Conservation (phyloP, 345 rosid species). For the Brassica carinata region DNA sequence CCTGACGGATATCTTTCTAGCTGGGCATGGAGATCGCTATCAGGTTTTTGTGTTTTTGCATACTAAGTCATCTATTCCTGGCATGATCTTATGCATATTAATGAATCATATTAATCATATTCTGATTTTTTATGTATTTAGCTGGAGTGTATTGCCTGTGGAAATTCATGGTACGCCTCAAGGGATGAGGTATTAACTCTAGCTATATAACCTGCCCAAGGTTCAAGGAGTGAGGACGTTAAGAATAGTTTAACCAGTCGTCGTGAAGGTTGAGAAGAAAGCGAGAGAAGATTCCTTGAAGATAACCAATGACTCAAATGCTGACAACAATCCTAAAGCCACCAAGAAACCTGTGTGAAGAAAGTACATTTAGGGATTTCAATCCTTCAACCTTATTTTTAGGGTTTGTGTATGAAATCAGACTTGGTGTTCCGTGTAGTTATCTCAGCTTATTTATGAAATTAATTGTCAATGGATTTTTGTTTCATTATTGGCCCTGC, state of each 20-base stretch:
- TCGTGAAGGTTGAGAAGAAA: conserved; percentile 53
- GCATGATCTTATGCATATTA: neutral
- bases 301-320: conserved; percentile 43
- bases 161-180: conserved; percentile 92
- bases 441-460: neutral
- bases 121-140: conserved; percentile 30
- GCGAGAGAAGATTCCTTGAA: conserved; percentile 43
- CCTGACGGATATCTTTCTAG: neutral
- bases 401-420: too few relatives aligned
- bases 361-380: neutral
- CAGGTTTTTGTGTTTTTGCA: neutral
- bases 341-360: conserved; percentile 43
- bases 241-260: conserved; percentile 46
- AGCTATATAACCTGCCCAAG: conserved; percentile 53
- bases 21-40: neutral
- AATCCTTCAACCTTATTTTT: neutral
- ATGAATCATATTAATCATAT: neutral
- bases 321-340: conserved; percentile 50
- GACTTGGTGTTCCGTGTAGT: neutral
- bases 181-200: conserved; percentile 76
- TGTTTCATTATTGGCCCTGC: neutral
- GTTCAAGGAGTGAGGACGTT: conserved; percentile 52
- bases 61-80: neutral
- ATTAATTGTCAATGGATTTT: neutral
- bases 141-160: conserved; percentile 90